A percentile compares a stretch with the other conserved stretches of the same genome.
These are phyloP conservation scores for Phragmites australis DNA, from an alignment of 176 grass and related monocot genomes.

Conservation along the genomic window DNA sequence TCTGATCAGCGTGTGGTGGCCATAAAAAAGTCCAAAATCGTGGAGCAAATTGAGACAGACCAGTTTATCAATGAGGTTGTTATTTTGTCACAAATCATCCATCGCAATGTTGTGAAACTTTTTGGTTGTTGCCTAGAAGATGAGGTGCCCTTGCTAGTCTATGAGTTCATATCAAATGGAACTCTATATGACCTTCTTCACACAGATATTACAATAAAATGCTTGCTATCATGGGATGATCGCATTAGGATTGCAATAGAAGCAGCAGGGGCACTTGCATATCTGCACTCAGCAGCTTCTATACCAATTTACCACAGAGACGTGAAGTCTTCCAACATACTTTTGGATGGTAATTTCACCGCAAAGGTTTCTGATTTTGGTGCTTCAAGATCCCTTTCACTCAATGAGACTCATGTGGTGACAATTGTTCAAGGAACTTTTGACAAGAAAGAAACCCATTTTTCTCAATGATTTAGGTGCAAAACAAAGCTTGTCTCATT, in stretches of 20 bases:
- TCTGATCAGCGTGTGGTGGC: constrained; percentile 33
- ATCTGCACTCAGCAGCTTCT: constrained; percentile 42
- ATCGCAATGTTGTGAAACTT: constrained; percentile 55
- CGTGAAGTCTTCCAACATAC: constrained; percentile 58
- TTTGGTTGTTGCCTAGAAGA: constrained; percentile 54
- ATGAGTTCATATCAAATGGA: constrained; percentile 64
- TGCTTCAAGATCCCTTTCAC: constrained; percentile 45
- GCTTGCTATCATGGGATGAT: constrained; percentile 40
- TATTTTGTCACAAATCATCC: constrained; percentile 47
- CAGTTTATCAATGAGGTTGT: constrained; percentile 61
- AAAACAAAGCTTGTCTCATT: constrained; percentile 38
- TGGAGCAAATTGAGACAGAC: constrained; percentile 45
- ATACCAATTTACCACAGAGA: constrained; percentile 58
- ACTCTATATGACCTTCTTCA: constrained; percentile 44
- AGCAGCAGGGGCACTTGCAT: constrained; percentile 35
- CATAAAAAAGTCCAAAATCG: constrained; percentile 45
- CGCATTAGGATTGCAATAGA: constrained; percentile 38
- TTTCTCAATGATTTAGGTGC: constrained; percentile 27
- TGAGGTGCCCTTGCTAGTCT: constrained; percentile 42
- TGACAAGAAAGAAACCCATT: constrained; percentile 45
- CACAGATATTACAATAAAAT: background rate
- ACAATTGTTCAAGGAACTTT: constrained; percentile 53
- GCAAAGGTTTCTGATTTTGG: constrained; percentile 52
- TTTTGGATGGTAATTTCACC: constrained; percentile 24
- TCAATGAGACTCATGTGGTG: constrained; percentile 47